A percentile compares a stretch with the other conserved stretches of the same genome.
These are phyloP conservation scores for Pichia phayaonensis DNA, from an alignment of 805 yeast genomes.

Conservation along the genomic window DNA sequence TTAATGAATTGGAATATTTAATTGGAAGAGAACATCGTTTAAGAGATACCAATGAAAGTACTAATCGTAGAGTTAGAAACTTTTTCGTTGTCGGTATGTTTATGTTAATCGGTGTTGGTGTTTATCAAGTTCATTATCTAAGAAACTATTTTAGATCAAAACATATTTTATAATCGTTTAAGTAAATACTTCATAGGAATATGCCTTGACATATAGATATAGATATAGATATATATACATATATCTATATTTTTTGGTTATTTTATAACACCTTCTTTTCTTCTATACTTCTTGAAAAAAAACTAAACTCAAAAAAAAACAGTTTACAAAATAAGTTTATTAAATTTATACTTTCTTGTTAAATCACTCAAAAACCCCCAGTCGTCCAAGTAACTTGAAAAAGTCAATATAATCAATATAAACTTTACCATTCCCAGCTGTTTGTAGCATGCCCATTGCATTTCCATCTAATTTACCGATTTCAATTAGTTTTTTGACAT, in stretches of 20 bases:
- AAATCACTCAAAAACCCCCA: conserved; percentile 2
- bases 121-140: conserved; percentile 88
- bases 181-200: no score
- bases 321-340: neutral
- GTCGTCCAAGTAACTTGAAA: conserved; percentile 34
- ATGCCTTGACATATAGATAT: neutral
- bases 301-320: no score
- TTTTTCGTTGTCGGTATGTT: conserved; percentile 67
- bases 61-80: conserved; percentile 86
- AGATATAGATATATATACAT: neutral
- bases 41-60: conserved; percentile 95
- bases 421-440: conserved; percentile 33
- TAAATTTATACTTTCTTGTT: no score
- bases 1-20: conserved; percentile 72
- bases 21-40: conserved; percentile 82
- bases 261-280: neutral
- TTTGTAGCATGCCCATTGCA: conserved; percentile 31
- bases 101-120: conserved; percentile 70
- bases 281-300: no score
- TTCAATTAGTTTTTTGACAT: conserved; percentile 25
- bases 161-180: conserved; percentile 51
- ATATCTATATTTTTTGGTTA: neutral
- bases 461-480: conserved; percentile 33
- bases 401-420: conserved; percentile 38
- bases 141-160: conserved; percentile 87